Conservation (phyloP, 2,329 filamentous ascomycete genomes). For the Amauroascus verrucosus region DNA sequence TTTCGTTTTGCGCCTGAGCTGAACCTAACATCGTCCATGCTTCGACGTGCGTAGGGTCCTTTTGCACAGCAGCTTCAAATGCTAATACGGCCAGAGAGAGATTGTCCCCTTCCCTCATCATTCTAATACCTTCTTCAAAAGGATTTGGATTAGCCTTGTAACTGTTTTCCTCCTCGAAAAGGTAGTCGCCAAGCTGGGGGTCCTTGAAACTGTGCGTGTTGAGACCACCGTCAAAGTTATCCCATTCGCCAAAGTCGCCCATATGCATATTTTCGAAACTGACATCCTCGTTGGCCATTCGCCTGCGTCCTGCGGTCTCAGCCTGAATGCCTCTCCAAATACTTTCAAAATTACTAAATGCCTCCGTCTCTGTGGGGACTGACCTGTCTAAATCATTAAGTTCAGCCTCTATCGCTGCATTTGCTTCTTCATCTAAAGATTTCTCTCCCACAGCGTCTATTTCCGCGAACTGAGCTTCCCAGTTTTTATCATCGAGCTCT, state of each 20-base stretch:
- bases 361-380: conserved; percentile 55
- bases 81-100: conserved; percentile 85
- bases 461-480: conserved; percentile 93
- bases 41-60: conserved; percentile 74
- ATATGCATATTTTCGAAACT: conserved; percentile 44
- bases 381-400: conserved; percentile 81
- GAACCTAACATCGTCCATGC: conserved; percentile 90
- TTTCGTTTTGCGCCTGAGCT: conserved; percentile 95
- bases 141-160: conserved; percentile 73
- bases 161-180: conserved; percentile 90
- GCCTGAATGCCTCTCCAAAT: conserved; percentile 46
- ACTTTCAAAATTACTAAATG: conserved; percentile 75
- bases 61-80: conserved; percentile 91
- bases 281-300: conserved; percentile 58
- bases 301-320: conserved; percentile 37
- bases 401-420: conserved; percentile 70
- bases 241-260: conserved; percentile 72
- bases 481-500: conserved; percentile 84
- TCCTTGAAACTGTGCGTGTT: conserved; percentile 62
- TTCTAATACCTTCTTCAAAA: conserved; percentile 85
- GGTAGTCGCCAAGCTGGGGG: conserved; percentile 74
- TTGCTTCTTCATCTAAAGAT: conserved; percentile 52
- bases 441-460: conserved; percentile 54
- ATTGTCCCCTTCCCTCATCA: conserved; percentile 89
- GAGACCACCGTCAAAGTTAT: conserved; percentile 55